Evolutionary conservation across 768 basidiomycete genomes (phyloP), one percentile per base, ranked within the genome.

Genomic region (Lactarius deliciosus): DNA sequence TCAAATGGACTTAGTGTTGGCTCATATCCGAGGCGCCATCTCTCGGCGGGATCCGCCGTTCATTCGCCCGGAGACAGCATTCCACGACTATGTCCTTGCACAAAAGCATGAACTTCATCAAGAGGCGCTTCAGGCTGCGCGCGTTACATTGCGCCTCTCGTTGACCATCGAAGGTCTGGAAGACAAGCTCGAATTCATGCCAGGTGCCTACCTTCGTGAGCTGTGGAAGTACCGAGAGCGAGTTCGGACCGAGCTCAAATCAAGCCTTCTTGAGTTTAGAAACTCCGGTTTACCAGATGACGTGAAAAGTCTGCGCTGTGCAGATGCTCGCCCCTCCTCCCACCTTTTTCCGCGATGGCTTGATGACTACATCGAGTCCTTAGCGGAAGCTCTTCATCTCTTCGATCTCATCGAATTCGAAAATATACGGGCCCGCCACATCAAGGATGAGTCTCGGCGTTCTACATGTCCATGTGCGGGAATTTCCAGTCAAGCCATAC

Each of bases 241-340:
- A 53, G 28, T 60, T 53, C 38, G 47, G 25, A 22, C 13, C n/a
- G 36, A 41, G n/a, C 53, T 55, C 16, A 20, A 30, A 32, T 10
- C 43, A 41, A 28, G 43, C 59, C 40, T 60, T 18, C 59, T 60
- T 18, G 41, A 28, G 30, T 60, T 60, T 16, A 60, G 41, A 13
- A 60, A 41, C 38, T 30, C 41, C 3, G 59, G 41, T 18, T 10
- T 40, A 18, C 59, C 40, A 4, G 40, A 40, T 10, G 40, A 18
- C 7, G 9, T 60, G 41, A 60, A 60, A 36, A 10, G 25, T 60
- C 16, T 45, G 43, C 41, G 30, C 38, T 40, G 38, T 40, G 38
- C 15, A 16, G n/a, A 20, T n/a, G 9, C 45, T 16, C 38, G 38
- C 43, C 7, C 3, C 16, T 40, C 38, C 6, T 40, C 38, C 38